Evolutionary conservation across 352 stramenopile species (phyloP).

Genomic region (Globisporangium emineosum): DNA sequence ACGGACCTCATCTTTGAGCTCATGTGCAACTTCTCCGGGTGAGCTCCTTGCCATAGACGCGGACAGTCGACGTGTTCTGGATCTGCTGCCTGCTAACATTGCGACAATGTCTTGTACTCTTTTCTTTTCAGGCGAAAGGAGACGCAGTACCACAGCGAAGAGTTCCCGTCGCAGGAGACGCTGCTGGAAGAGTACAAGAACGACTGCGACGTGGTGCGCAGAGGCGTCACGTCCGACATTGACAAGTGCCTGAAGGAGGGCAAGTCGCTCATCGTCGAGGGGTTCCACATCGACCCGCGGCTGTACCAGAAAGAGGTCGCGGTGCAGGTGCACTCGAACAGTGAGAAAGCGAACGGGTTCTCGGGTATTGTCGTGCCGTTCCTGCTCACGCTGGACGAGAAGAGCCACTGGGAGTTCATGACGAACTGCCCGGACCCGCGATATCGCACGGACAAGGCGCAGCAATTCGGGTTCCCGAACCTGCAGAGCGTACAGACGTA

Average conservation of each 20-base stretch:
- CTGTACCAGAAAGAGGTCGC: slow-evolving; percentile 78
- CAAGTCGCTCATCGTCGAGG: slow-evolving; percentile 88
- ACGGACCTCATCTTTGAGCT: slow-evolving; percentile 88
- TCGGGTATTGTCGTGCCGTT: slow-evolving; percentile 84
- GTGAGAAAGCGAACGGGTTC: slow-evolving; percentile 24
- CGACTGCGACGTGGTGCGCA: slow-evolving; percentile 77
- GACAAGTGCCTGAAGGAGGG: slow-evolving; percentile 88
- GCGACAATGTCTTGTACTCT: not conserved
- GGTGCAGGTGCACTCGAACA: slow-evolving; percentile 26
- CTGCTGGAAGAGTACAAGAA: slow-evolving; percentile 71
- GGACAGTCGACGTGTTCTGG: not conserved
- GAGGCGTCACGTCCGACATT: slow-evolving; percentile 82
- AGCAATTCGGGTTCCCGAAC: slow-evolving; percentile 55
- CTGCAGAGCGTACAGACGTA: slow-evolving; percentile 81
- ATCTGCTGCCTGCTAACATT: not conserved
- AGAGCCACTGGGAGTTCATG: slow-evolving; percentile 78
- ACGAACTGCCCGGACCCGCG: slow-evolving; percentile 76
- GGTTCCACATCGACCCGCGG: slow-evolving; percentile 83
- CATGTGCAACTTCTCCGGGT: slow-evolving; percentile 91
- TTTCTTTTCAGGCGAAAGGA: slow-evolving; percentile 35
- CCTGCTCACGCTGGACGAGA: slow-evolving; percentile 59
- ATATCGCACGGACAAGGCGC: slow-evolving; percentile 58
- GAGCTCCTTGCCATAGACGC: not conserved
- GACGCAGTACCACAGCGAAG: slow-evolving; percentile 59
- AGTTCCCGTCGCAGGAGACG: slow-evolving; percentile 55